Conservation (phyloP, 371 early-diverging fungal species). For the Nosema granulosis region DNA sequence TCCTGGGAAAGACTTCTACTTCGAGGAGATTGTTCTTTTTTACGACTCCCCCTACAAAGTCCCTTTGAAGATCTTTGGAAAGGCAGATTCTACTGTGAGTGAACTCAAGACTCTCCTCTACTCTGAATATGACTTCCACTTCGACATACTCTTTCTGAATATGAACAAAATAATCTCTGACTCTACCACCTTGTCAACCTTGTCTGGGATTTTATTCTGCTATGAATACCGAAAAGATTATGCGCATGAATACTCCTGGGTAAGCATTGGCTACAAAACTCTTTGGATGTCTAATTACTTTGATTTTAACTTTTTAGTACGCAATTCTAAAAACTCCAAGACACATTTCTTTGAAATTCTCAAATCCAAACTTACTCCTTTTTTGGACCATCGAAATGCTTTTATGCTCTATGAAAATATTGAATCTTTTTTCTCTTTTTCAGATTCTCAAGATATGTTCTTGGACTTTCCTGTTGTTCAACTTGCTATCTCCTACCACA, state of each 20-base stretch:
- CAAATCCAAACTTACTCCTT: not conserved
- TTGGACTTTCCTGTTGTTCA: not conserved
- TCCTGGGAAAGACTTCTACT: slow-evolving; percentile 67
- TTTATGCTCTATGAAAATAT: not conserved
- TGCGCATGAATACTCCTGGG: slow-evolving; percentile 22
- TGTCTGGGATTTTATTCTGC: slow-evolving; percentile 21
- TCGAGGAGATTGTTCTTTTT: slow-evolving; percentile 19
- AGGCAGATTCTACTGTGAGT: not conserved
- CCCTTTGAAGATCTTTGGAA: slow-evolving; percentile 31
- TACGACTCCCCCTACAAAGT: slow-evolving; percentile 25
- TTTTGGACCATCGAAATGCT: not conserved
- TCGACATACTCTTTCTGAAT: slow-evolving; percentile 53
- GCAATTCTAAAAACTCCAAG: not conserved
- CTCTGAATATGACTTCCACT: slow-evolving; percentile 8
- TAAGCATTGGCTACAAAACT: slow-evolving; percentile 16
- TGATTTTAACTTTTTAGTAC: slow-evolving; percentile 10
- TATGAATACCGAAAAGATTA: slow-evolving; percentile 22
- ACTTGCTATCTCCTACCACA: not conserved
- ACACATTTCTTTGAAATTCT: not conserved
- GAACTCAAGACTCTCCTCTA: slow-evolving; percentile 24
- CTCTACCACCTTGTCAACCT: not conserved
- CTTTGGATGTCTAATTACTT: slow-evolving; percentile 4
- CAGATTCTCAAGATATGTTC: not conserved
- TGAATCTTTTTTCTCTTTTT: not conserved
- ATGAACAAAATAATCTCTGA: no score